phyloP scores from a whole-genome alignment of 768 basidiomycete genomes.

The Butyriboletus loyo region DNA sequence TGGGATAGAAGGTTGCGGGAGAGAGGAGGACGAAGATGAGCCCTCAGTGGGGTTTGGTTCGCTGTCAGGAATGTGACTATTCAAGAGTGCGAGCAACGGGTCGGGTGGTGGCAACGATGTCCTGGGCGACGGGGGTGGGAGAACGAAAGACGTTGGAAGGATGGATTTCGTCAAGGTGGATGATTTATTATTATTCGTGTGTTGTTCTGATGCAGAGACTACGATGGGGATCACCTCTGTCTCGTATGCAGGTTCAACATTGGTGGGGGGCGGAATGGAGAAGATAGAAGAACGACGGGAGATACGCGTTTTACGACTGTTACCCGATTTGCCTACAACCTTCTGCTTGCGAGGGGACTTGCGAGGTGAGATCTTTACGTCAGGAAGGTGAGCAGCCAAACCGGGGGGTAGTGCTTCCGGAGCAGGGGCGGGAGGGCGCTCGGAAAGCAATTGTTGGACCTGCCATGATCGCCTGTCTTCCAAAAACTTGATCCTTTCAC shows the following conservation, averaged over 20 bases:
- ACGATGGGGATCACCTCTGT: slow-evolving; percentile 46
- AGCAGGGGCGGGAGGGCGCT: slow-evolving; percentile 44
- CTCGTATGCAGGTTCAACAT: slow-evolving; percentile 46
- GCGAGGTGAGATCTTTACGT: slow-evolving; percentile 40
- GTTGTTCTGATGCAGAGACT: slow-evolving; percentile 29
- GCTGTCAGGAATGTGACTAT: slow-evolving; percentile 18
- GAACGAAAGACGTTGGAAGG: slow-evolving; percentile 67
- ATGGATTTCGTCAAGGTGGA: slow-evolving; percentile 41
- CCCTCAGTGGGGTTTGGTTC: background rate
- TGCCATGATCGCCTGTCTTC: slow-evolving; percentile 79
- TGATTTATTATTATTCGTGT: slow-evolving; percentile 17
- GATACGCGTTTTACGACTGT: slow-evolving; percentile 42
- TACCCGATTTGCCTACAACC: slow-evolving; percentile 45
- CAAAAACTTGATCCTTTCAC: slow-evolving; percentile 54
- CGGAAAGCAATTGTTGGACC: slow-evolving; percentile 57
- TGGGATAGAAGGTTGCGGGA: slow-evolving; percentile 2
- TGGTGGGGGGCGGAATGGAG: slow-evolving; percentile 34
- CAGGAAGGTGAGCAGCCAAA: slow-evolving; percentile 24
- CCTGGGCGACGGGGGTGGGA: slow-evolving; percentile 75
- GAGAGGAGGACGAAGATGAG: background rate
- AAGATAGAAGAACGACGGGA: slow-evolving; percentile 46
- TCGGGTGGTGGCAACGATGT: slow-evolving; percentile 52
- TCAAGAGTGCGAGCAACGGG: slow-evolving; percentile 31
- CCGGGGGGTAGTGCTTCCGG: slow-evolving; percentile 25
- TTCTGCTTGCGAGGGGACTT: slow-evolving; percentile 46